These are phyloP conservation scores for Eutrema salsugineum DNA, from an alignment of 441 rosid species.

Conservation along the genomic window DNA sequence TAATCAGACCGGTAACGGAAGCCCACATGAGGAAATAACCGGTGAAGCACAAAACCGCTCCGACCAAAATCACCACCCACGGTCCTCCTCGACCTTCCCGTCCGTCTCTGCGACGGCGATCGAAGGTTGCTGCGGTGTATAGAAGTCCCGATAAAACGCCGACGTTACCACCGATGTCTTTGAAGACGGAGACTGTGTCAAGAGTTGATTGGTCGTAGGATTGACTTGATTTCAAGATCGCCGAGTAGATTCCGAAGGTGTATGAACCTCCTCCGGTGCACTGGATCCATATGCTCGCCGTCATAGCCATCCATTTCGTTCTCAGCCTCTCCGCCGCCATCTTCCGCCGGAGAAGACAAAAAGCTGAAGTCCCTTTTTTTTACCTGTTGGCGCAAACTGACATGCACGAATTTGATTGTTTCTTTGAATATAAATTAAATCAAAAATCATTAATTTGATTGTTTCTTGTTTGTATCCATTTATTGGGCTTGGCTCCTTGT, in stretches of 20 bases:
- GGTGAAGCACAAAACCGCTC: conserved; percentile 53
- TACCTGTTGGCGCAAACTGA: conserved; percentile 8
- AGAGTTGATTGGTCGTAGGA: conserved; percentile 82
- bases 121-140: conserved; percentile 42
- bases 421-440: neutral
- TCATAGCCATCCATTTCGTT: conserved; percentile 62
- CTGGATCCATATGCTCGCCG: conserved; percentile 84
- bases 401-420: neutral
- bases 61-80: conserved; percentile 62
- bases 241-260: conserved; percentile 76
- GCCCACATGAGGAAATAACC: conserved; percentile 79
- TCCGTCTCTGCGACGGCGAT: neutral
- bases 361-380: neutral
- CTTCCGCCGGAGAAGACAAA: neutral
- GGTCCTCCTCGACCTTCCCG: conserved; percentile 38
- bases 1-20: conserved; percentile 59
- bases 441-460: neutral
- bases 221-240: conserved; percentile 66
- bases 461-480: neutral
- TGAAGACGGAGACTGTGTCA: conserved; percentile 83
- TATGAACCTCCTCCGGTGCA: conserved; percentile 55
- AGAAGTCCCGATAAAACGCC: conserved; percentile 68
- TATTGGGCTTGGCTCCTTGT: neutral
- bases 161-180: conserved; percentile 76
- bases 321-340: neutral